Evolutionary conservation across 495 filamentous ascomycete species (phyloP), one percentile per base, ranked within the genome.

Genomic region (Xylona heveae): DNA sequence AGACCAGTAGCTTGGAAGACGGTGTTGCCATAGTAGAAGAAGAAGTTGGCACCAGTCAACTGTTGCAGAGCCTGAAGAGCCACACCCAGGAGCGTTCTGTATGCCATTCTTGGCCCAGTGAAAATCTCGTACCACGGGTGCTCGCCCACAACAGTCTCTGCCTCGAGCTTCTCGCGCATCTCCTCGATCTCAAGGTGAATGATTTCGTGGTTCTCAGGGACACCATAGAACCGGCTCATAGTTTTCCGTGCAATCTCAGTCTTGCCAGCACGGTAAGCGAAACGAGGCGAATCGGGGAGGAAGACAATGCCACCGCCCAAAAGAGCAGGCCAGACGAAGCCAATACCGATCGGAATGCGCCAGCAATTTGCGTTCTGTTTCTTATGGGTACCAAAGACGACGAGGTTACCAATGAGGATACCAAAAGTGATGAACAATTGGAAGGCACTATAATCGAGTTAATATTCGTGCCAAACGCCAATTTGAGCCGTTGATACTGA

Each of bases 11-110:
- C 65, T 17, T 55, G 41, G 55, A 84, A 84, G 53, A 77, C 70
- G 33, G 56, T 66, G 39, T 74, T 77, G 28, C 76, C 74, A 48
- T 78, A 83, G 54, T 81, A 81, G 57, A 83, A 81, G 53, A 79
- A 73, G 57, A 75, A 83, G 51, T 81, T 48, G 8, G 43, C 45
- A 3, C 44, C 43, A 16, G 36, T 42, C 12, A 47, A 37, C 17
- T 46, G 45, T 30, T 48, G 45, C 13, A 45, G 35, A 15, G 33
- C 31, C 23, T 48, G 45, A 7, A 48, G 35, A 1, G 25, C 19
- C 14, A 45, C 34, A 13, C 45, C 45, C 3, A 48, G 36, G 7
- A 41, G 6, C 5, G 34, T 39, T 5, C 45, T 13, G 31, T 45
- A 43, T 1, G 36, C 16, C 45, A 48, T 48, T 6, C 28, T 12